These are phyloP conservation scores for Tricholoma matsutake DNA, from an alignment of 768 basidiomycete genomes.

Conservation along the genomic window DNA sequence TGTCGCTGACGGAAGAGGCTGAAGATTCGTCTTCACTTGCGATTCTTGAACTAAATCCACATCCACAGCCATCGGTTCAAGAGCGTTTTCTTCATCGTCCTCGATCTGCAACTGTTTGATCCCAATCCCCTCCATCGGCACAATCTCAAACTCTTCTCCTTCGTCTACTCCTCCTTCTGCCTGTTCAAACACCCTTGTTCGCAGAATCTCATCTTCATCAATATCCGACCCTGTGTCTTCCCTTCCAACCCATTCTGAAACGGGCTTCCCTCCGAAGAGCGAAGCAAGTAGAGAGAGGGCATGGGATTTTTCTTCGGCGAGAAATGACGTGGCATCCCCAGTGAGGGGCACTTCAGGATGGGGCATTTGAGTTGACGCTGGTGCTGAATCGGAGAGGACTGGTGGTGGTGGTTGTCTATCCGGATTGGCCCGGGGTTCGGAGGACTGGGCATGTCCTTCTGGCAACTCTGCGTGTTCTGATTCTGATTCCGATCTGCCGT, in stretches of 20 bases:
- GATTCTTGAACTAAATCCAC: constrained; percentile 7
- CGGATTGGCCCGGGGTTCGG: neutral
- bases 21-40: constrained; percentile 6
- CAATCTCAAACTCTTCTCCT: constrained; percentile 31
- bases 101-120: constrained; percentile 21
- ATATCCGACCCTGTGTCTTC: constrained; percentile 60
- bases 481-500: constrained; percentile 13
- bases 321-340: constrained; percentile 28
- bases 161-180: constrained; percentile 19
- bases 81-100: constrained; percentile 6
- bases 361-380: neutral
- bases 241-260: constrained; percentile 55
- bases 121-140: constrained; percentile 23
- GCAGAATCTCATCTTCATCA: constrained; percentile 35
- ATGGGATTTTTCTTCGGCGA: constrained; percentile 37
- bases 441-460: constrained; percentile 1
- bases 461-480: neutral
- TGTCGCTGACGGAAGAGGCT: neutral
- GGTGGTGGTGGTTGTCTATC: neutral
- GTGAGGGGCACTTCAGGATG: constrained; percentile 2
- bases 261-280: constrained; percentile 46
- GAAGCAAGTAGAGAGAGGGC: constrained; percentile 48
- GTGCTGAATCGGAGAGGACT: neutral
- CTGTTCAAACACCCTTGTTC: constrained; percentile 20
- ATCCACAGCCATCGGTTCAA: constrained; percentile 13